Evolutionary conservation across 208 protist genomes (phyloP).

Genomic region (Acanthamoeba castellanii): DNA sequence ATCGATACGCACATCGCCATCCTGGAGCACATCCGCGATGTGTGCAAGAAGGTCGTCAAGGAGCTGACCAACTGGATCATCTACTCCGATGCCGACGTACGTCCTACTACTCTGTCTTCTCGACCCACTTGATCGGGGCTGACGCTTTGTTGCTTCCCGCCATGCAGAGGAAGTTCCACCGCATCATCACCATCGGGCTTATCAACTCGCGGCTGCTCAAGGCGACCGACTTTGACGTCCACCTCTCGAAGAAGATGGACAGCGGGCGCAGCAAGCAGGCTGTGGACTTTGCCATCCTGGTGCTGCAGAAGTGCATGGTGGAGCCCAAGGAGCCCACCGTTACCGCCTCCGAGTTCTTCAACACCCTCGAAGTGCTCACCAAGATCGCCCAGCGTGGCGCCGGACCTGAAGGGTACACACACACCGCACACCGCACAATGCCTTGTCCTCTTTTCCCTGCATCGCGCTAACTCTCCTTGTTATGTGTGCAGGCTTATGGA

Average conservation of each 20-base stretch:
- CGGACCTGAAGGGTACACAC: slow-evolving; percentile 65
- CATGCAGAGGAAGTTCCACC: slow-evolving; percentile 78
- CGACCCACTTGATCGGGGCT: neutral
- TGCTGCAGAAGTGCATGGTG: slow-evolving; percentile 79
- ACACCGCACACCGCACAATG: neutral
- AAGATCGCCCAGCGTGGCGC: slow-evolving; percentile 77
- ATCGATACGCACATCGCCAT: slow-evolving; percentile 82
- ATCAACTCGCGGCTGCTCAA: slow-evolving; percentile 94
- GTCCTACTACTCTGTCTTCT: neutral
- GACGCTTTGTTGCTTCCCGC: neutral
- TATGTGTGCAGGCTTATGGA: slow-evolving; percentile 45
- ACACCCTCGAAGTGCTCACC: slow-evolving; percentile 79
- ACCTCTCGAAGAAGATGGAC: slow-evolving; percentile 88
- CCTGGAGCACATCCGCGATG: slow-evolving; percentile 74
- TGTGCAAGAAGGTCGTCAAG: slow-evolving; percentile 73
- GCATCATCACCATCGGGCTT: slow-evolving; percentile 74
- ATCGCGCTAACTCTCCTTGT: neutral
- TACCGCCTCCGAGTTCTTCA: slow-evolving; percentile 73
- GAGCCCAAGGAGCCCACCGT: slow-evolving; percentile 75
- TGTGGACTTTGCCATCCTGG: slow-evolving; percentile 80
- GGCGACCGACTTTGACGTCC: slow-evolving; percentile 91
- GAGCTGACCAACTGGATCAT: slow-evolving; percentile 80
- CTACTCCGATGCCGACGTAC: slow-evolving; percentile 73
- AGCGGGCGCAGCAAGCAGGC: slow-evolving; percentile 41
- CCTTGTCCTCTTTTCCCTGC: neutral